Conservation (phyloP, 108 stramenopile genomes). For the Pseudonitzschia multiseries region DNA sequence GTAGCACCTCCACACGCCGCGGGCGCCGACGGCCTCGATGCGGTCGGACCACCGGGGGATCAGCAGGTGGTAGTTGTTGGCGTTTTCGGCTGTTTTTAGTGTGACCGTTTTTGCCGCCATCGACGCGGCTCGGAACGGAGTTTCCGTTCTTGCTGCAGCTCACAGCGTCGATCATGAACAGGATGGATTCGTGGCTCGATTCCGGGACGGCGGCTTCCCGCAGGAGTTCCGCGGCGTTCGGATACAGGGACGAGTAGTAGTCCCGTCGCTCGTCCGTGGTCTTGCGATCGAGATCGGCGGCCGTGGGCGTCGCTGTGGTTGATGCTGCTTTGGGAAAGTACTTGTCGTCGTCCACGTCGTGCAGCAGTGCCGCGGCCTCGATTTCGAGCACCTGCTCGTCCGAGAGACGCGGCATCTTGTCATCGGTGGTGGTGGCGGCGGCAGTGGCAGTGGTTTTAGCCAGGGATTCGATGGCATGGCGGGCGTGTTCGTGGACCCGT, state of each 20-base stretch:
- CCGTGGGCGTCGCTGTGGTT: not conserved
- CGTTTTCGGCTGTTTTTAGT: no score
- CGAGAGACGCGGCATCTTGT: slow-evolving; percentile 13
- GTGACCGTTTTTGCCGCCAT: no score
- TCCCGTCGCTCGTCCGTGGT: not conserved
- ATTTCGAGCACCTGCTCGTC: slow-evolving; percentile 39
- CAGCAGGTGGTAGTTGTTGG: slow-evolving; percentile 45
- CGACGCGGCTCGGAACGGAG: slow-evolving; percentile 48
- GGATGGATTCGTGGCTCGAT: slow-evolving; percentile 22
- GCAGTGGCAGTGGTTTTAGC: no score
- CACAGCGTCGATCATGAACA: slow-evolving; percentile 62
- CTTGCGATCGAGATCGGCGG: slow-evolving; percentile 18
- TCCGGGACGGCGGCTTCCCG: not conserved
- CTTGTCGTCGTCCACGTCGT: slow-evolving; percentile 72
- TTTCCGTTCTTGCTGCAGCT: slow-evolving; percentile 66
- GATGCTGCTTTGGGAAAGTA: slow-evolving; percentile 41
- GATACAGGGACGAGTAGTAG: slow-evolving; percentile 8
- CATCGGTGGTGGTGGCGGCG: not conserved
- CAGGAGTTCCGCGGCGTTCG: slow-evolving; percentile 45
- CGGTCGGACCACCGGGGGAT: slow-evolving; percentile 74
- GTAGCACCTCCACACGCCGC: slow-evolving; percentile 69
- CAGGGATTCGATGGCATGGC: slow-evolving; percentile 37
- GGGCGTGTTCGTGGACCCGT: slow-evolving; percentile 49
- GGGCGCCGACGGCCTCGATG: slow-evolving; percentile 67
- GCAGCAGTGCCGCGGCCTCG: slow-evolving; percentile 57